Conservation (phyloP, 1,284 basidiomycete species). For the Leccinum variabile region DNA sequence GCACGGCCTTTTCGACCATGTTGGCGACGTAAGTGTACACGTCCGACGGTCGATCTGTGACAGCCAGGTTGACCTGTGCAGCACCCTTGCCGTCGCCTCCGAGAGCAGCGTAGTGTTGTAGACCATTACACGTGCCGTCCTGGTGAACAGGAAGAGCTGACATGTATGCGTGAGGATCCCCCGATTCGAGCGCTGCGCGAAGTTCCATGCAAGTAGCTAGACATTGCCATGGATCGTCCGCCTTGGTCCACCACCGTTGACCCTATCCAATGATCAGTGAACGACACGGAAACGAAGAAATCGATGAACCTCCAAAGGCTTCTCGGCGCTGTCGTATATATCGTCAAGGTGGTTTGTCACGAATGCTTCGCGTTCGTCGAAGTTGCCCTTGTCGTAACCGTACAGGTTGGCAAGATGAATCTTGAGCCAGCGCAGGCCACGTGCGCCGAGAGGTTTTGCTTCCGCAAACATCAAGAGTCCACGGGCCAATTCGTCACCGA, state of each 20-base stretch:
- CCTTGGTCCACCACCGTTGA: constrained; percentile 83
- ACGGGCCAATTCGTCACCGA: constrained; percentile 93
- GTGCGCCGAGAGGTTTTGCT: constrained; percentile 74
- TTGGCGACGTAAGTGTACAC: constrained; percentile 94
- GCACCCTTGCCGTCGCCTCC: constrained; percentile 92
- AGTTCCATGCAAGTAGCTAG: constrained; percentile 92
- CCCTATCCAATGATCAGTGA: constrained; percentile 46
- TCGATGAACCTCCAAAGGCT: constrained; percentile 71
- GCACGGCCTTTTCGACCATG: constrained; percentile 67
- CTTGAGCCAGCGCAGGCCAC: constrained; percentile 84
- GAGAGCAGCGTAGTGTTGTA: constrained; percentile 98
- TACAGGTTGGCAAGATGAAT: constrained; percentile 93
- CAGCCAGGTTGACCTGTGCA: constrained; percentile 88
- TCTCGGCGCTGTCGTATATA: constrained; percentile 81
- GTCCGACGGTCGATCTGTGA: constrained; percentile 87
- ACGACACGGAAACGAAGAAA: constrained; percentile 1
- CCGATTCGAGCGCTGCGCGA: constrained; percentile 71
- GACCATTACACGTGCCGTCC: constrained; percentile 97
- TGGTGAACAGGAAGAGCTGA: constrained; percentile 93
- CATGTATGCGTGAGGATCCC: constrained; percentile 70
- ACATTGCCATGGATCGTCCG: constrained; percentile 98
- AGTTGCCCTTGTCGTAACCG: constrained; percentile 94
- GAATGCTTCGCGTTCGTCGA: constrained; percentile 87
- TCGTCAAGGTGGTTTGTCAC: constrained; percentile 74
- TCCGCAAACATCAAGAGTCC: constrained; percentile 88